Conservation (phyloP, 2,329 filamentous ascomycete genomes). For the Phialocephala sp. region DNA sequence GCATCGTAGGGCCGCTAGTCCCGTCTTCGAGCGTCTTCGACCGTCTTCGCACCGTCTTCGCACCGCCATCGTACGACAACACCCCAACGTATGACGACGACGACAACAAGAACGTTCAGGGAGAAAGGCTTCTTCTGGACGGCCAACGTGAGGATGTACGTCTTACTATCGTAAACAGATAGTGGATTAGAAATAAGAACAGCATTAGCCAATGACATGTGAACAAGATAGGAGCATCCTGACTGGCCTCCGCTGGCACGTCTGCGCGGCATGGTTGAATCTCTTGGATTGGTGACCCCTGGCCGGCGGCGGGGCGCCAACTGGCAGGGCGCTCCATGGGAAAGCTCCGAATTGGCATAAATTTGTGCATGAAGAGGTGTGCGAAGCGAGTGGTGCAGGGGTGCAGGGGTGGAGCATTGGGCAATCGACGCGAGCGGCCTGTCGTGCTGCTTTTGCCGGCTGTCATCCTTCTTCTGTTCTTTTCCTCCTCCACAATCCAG, state of each 20-base stretch:
- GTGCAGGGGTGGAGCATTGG: not conserved
- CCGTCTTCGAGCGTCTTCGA: too few species aligned
- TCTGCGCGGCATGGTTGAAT: not conserved
- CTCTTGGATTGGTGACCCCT: not conserved
- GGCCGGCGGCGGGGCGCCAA: not conserved
- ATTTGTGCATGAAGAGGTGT: constrained; percentile 11
- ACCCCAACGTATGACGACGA: constrained; percentile 1
- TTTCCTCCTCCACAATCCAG: not conserved
- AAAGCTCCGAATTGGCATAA: constrained; percentile 18
- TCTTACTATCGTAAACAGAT: not conserved
- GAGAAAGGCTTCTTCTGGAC: too few species aligned
- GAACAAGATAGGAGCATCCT: not conserved
- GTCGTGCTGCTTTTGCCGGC: constrained; percentile 5
- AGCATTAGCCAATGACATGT: not conserved
- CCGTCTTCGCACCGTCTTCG: too few species aligned
- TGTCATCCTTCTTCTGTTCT: not conserved
- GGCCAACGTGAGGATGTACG: not conserved
- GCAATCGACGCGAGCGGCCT: not conserved
- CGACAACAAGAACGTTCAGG: not conserved
- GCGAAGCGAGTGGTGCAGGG: not conserved
- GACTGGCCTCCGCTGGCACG: not conserved
- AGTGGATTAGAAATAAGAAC: not conserved
- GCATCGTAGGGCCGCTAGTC: not conserved
- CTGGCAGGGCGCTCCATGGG: constrained; percentile 12
- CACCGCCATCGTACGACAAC: not conserved